Conservation (phyloP, 2,329 filamentous ascomycete species). For the Whalleya microplaca region DNA sequence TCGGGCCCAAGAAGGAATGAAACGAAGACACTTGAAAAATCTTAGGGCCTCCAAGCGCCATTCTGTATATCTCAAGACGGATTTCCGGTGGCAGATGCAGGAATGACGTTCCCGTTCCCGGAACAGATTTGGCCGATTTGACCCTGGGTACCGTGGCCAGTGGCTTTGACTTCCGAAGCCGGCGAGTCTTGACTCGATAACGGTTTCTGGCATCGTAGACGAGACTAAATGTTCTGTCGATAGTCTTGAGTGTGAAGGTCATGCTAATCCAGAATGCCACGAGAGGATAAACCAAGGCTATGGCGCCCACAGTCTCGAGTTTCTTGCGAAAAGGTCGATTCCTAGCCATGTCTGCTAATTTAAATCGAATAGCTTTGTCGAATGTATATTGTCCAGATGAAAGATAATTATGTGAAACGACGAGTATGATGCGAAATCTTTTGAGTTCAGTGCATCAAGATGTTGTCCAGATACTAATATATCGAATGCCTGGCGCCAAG, state of each 20-base stretch:
- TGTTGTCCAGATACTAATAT: no score
- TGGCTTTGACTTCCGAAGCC: neutral
- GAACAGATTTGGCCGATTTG: neutral
- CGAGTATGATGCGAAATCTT: no score
- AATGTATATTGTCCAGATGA: no score
- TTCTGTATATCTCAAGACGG: constrained; percentile 18
- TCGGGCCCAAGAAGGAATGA: constrained; percentile 9
- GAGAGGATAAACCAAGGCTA: neutral
- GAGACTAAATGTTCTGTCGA: neutral
- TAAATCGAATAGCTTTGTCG: neutral
- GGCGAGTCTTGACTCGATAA: neutral
- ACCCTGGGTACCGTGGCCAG: neutral
- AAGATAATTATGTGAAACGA: no score
- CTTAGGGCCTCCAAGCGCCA: constrained; percentile 1
- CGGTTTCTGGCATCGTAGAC: neutral
- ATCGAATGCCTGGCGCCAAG: no score
- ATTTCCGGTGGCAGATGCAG: constrained; percentile 6
- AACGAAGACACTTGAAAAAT: constrained; percentile 9
- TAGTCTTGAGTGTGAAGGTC: neutral
- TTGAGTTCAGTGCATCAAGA: no score
- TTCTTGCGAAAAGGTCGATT: neutral
- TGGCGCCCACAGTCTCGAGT: neutral
- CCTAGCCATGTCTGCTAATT: neutral
- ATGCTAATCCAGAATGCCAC: neutral
- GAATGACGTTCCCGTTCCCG: neutral